phyloP scores from a whole-genome alignment of 2,329 filamentous ascomycete species.

The Phialophora expanda region DNA sequence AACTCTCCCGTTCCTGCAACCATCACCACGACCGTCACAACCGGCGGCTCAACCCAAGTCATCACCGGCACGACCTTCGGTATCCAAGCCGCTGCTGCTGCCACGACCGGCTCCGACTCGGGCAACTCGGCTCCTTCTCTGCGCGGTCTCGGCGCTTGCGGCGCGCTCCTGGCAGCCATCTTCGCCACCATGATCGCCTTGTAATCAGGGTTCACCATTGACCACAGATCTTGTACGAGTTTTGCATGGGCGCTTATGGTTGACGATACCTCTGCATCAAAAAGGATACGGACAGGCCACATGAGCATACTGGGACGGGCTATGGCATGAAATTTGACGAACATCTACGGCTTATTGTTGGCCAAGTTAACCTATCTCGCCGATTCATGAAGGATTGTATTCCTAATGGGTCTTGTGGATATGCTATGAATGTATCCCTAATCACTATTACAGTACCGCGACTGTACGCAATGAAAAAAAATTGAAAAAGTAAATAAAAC shows the following conservation, averaged over 20 bases:
- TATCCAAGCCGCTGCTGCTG: conserved; percentile 36
- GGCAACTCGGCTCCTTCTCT: conserved; percentile 31
- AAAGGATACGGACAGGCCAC: not conserved
- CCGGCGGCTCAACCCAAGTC: conserved; percentile 35
- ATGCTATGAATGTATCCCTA: not conserved
- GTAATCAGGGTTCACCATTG: conserved; percentile 19
- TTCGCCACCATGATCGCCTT: conserved; percentile 39
- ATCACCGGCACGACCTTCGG: conserved; percentile 41
- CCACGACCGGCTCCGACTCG: conserved; percentile 27
- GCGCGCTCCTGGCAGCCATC: conserved; percentile 35
- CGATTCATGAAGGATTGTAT: not conserved
- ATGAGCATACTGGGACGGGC: not conserved
- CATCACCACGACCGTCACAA: conserved; percentile 38
- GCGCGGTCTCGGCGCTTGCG: conserved; percentile 34
- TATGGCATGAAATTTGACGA: not conserved
- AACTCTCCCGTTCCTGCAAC: conserved; percentile 37
- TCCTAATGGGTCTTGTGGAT: not conserved
- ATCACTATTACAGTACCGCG: not conserved
- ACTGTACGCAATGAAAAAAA: not conserved
- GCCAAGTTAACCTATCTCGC: not conserved
- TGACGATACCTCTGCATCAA: conserved; percentile 8
- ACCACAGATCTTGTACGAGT: not conserved
- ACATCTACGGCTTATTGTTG: not conserved
- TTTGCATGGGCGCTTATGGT: conserved; percentile 10
- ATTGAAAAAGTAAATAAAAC: not conserved